Evolutionary conservation across 1,284 basidiomycete genomes (phyloP).

Genomic region (Malassezia nana): DNA sequence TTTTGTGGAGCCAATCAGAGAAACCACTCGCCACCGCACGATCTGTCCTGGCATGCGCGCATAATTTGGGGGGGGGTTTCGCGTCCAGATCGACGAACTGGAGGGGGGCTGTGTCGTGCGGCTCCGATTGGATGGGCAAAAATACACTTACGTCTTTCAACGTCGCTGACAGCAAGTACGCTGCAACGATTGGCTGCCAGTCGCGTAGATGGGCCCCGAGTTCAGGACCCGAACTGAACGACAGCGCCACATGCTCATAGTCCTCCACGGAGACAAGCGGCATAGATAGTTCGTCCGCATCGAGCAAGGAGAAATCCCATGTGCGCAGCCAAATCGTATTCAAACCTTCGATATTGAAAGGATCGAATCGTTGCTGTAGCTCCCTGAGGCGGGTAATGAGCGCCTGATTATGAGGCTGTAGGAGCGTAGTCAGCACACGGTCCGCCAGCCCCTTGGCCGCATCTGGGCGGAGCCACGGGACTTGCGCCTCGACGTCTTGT

Average conservation of each 20-base stretch:
- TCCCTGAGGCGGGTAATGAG: not conserved
- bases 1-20: not conserved
- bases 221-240: not conserved
- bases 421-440: not conserved
- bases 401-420: not conserved
- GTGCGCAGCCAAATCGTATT: not conserved
- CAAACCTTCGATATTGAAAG: conserved; percentile 7
- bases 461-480: not conserved
- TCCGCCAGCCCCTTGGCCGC: not conserved
- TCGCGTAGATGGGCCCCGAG: not conserved
- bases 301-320: not conserved
- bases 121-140: not conserved
- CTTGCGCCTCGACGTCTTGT: not conserved
- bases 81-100: conserved; percentile 11
- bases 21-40: not conserved
- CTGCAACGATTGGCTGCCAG: not conserved
- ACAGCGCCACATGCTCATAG: not conserved
- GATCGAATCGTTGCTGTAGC: conserved; percentile 4
- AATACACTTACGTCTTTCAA: conserved; percentile 13
- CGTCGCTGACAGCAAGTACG: conserved; percentile 6
- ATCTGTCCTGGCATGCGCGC: not conserved
- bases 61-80: conserved; percentile 2
- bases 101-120: not conserved
- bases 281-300: not conserved
- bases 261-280: not conserved